Percentiles rank a stretch among this genome's conserved stretches.
Evolutionary conservation across 2,329 filamentous ascomycete genomes (phyloP).

Genomic region (Alternaria ethzedia): DNA sequence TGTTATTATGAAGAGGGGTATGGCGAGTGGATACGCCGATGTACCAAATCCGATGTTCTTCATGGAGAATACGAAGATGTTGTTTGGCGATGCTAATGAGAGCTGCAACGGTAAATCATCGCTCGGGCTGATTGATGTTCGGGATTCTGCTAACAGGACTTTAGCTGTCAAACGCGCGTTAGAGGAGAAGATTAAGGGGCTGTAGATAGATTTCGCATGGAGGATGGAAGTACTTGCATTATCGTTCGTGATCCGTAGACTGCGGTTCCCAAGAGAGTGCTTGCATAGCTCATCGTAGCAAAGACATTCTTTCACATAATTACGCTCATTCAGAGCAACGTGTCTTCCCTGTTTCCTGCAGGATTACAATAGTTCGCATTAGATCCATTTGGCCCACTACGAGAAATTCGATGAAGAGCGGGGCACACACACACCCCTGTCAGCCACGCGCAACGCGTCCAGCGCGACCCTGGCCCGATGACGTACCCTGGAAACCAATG

Average conservation of each 20-base stretch:
- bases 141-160: conserved; percentile 18
- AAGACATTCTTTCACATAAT: background rate
- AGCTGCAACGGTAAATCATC: conserved; percentile 70
- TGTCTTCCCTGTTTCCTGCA: background rate
- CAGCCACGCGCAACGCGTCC: conserved; percentile 5
- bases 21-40: conserved; percentile 89
- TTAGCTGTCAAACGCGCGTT: conserved; percentile 47
- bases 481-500: conserved; percentile 25
- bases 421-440: conserved; percentile 13
- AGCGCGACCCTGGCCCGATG: conserved; percentile 18
- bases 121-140: too few relatives aligned
- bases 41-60: conserved; percentile 94
- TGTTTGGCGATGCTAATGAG: conserved; percentile 88
- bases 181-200: conserved; percentile 42
- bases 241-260: background rate
- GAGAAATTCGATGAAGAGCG: background rate
- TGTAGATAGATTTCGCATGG: conserved; percentile 18
- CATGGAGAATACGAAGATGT: conserved; percentile 87
- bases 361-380: background rate
- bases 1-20: conserved; percentile 89
- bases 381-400: background rate
- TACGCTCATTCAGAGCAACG: background rate
- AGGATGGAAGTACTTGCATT: background rate
- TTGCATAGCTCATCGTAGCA: background rate
- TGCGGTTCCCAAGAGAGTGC: background rate